Evolutionary conservation across 106 monocot genomes (phyloP).

Genomic region (Cymbidium sinense): DNA sequence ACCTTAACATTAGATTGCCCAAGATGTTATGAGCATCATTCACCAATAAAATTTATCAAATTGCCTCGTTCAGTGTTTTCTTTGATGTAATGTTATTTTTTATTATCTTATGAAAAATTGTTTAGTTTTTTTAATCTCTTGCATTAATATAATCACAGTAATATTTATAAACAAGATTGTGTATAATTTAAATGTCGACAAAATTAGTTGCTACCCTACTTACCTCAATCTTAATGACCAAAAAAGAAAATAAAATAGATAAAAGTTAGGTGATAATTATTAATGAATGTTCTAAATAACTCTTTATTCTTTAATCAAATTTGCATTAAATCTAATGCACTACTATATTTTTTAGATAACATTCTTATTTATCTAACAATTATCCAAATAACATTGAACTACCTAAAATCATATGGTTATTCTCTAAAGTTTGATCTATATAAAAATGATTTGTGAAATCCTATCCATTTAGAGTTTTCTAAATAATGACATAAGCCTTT

Average conservation of each 20-base stretch:
- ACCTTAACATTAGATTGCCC: no score
- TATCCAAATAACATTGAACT: not conserved
- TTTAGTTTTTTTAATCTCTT: not conserved
- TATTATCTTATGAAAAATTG: not conserved
- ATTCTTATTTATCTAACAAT: not conserved
- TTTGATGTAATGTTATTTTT: not conserved
- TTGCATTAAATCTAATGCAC: not conserved
- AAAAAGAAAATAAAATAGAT: not conserved
- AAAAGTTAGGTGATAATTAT: not conserved
- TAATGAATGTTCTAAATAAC: not conserved
- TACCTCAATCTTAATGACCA: not conserved
- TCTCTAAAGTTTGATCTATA: not conserved
- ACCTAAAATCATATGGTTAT: not conserved
- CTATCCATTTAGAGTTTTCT: not conserved
- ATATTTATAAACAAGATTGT: not conserved
- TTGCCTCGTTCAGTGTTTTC: not conserved
- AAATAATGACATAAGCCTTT: not conserved
- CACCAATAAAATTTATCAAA: not conserved
- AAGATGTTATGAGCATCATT: no score
- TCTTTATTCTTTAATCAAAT: not conserved
- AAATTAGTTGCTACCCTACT: not conserved
- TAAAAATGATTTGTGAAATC: not conserved
- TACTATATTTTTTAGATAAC: not conserved
- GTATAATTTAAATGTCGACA: not conserved
- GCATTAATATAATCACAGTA: not conserved